Conservation (phyloP, 768 basidiomycete genomes). For the Auricularia heimuer region DNA sequence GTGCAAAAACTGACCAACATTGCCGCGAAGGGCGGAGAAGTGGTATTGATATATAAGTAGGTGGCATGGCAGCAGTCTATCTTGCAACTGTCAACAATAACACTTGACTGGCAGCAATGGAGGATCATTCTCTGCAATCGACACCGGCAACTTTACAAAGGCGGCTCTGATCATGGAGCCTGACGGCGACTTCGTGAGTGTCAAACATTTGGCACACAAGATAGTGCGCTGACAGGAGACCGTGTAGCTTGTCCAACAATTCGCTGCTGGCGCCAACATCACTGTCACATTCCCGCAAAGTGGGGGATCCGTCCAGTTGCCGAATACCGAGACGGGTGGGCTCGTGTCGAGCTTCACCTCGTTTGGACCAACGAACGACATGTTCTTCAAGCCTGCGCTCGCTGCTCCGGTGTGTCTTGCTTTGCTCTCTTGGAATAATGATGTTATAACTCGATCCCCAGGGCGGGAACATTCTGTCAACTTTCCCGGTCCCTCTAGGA, state of each 20-base stretch:
- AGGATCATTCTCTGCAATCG: constrained; percentile 33
- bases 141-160: constrained; percentile 33
- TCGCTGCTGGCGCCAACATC: constrained; percentile 33
- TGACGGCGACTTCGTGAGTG: constrained; percentile 45
- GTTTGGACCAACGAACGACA: constrained; percentile 52
- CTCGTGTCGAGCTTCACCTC: constrained; percentile 47
- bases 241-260: constrained; percentile 40
- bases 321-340: constrained; percentile 40
- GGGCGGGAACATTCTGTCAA: constrained; percentile 42
- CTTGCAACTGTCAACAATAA: not conserved
- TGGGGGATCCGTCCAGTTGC: constrained; percentile 32
- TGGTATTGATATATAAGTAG: constrained; percentile 46
- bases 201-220: not conserved
- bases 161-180: constrained; percentile 42
- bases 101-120: constrained; percentile 32
- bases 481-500: constrained; percentile 32
- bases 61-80: no score
- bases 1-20: constrained; percentile 43
- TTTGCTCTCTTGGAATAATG: not conserved
- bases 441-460: not conserved
- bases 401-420: not conserved
- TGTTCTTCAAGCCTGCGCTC: constrained; percentile 26
- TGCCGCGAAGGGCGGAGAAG: constrained; percentile 41
- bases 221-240: not conserved
- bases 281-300: constrained; percentile 40